Evolutionary conservation across 2,329 filamentous ascomycete species (phyloP), one percentile per base, ranked within the genome.

Genomic region (Botrytis deweyae): DNA sequence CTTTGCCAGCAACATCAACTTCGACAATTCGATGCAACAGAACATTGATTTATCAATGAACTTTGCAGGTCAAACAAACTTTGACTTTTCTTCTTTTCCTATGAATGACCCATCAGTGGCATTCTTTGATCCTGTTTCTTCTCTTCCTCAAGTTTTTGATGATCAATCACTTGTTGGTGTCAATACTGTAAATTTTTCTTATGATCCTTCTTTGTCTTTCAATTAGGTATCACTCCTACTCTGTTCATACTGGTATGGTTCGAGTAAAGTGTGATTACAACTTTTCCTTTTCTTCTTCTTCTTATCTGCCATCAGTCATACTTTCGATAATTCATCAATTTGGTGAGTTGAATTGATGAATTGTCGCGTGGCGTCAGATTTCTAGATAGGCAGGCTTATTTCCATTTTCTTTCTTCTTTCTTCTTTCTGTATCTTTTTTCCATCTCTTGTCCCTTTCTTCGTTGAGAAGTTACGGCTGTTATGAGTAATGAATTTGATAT

Each of bases 1-100:
- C 55, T 72, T 66, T 70, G 74, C 74, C 65, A 62, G 64, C 59
- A 73, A 73, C 71, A 77, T 77, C 74, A 72, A 75, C 9, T 70
- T 76, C 69, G 72, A 78, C 64, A 72, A 74, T 33, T 65, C 74
- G 61, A 70, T 70, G 59, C 75, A 74, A 70, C 77, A 77, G 69
- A 68, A 62, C 74, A 78, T 77, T 76, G 75, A 77, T 70, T 59
- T 74, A 65, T 74, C 77, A 75, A 77, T 79, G 77, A 76, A 78
- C 69, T 74, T 68, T 36, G 73, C 75, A 25, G 74, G 73, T 76
- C 78, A 78, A 75, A 76, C 74, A 63, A 74, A 65, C 46, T 77
- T 80, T 76, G 68, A 77, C 73, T 70, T 70, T 42, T 62, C 73
- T 70, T 63, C 67, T 25, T 66, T 72, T 71, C 74, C 72, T 16